phyloP scores from a whole-genome alignment of 495 filamentous ascomycete species.

The Xylaria sp. region DNA sequence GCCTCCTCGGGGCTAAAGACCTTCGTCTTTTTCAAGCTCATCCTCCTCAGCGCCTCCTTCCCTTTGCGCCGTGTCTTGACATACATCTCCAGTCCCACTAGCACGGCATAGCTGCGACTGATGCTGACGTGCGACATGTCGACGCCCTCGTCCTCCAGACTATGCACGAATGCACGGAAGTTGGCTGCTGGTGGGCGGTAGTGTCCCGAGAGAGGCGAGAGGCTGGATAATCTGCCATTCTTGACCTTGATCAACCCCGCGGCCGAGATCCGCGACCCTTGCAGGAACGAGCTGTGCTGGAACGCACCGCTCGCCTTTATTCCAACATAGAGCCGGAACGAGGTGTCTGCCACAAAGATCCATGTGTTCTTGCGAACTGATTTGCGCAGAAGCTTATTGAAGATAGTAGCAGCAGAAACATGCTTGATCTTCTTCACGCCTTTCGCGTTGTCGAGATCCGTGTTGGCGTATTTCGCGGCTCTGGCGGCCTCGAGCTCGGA shows the following conservation, averaged over 20 bases:
- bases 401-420: conserved; percentile 70
- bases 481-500: conserved; percentile 47
- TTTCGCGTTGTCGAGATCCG: conserved; percentile 61
- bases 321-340: conserved; percentile 85
- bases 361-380: conserved; percentile 80
- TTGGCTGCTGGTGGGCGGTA: conserved; percentile 83
- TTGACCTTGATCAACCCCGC: conserved; percentile 87
- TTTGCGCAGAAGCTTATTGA: conserved; percentile 75
- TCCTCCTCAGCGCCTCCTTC: conserved; percentile 51
- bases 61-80: conserved; percentile 66
- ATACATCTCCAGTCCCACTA: conserved; percentile 85
- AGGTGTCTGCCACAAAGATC: conserved; percentile 91
- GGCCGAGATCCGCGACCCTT: conserved; percentile 79
- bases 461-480: conserved; percentile 59
- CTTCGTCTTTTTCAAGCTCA: conserved; percentile 43
- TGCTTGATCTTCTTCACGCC: conserved; percentile 69
- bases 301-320: conserved; percentile 90
- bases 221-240: conserved; percentile 69
- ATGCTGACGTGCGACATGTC: conserved; percentile 82
- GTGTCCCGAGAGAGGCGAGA: conserved; percentile 74
- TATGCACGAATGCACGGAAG: conserved; percentile 79
- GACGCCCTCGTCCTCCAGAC: conserved; percentile 73
- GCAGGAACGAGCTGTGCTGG: conserved; percentile 88
- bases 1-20: conserved; percentile 54
- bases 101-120: conserved; percentile 79